phyloP scores from a whole-genome alignment of 257 asterid species.

The Eustoma russellianum region DNA sequence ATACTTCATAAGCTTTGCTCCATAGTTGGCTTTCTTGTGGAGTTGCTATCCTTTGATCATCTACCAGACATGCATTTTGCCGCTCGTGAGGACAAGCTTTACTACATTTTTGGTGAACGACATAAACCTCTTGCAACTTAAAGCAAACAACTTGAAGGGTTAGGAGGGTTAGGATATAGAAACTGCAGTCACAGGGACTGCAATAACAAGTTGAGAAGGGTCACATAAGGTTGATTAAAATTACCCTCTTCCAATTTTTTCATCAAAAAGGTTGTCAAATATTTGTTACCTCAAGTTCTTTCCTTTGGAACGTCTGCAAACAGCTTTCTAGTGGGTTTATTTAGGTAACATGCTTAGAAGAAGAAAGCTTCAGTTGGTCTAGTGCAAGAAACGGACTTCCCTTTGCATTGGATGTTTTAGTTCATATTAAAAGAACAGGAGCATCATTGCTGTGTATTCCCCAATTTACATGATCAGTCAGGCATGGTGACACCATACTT shows the following conservation, averaged over 20 bases:
- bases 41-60: conserved; percentile 73
- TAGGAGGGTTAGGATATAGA: too few relatives aligned
- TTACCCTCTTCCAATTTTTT: not conserved
- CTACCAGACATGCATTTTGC: conserved; percentile 90
- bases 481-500: not conserved
- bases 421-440: not conserved
- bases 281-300: not conserved
- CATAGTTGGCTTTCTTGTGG: conserved; percentile 74
- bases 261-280: not conserved
- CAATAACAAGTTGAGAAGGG: too few relatives aligned
- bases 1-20: conserved; percentile 93
- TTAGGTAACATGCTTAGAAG: not conserved
- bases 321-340: not conserved
- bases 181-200: too few relatives aligned
- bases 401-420: not conserved
- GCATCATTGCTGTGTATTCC: not conserved
- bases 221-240: too few relatives aligned
- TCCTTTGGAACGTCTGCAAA: not conserved
- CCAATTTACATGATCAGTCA: not conserved
- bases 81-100: conserved; percentile 82
- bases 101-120: conserved; percentile 87
- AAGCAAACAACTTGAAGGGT: conserved; percentile 93
- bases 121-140: conserved; percentile 86
- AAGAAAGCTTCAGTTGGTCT: not conserved
- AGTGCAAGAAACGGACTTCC: not conserved